Percentiles rank a stretch among this genome's conserved stretches.
Conservation (phyloP, 2,329 filamentous ascomycete genomes). For the Sphaerulina musiva region DNA sequence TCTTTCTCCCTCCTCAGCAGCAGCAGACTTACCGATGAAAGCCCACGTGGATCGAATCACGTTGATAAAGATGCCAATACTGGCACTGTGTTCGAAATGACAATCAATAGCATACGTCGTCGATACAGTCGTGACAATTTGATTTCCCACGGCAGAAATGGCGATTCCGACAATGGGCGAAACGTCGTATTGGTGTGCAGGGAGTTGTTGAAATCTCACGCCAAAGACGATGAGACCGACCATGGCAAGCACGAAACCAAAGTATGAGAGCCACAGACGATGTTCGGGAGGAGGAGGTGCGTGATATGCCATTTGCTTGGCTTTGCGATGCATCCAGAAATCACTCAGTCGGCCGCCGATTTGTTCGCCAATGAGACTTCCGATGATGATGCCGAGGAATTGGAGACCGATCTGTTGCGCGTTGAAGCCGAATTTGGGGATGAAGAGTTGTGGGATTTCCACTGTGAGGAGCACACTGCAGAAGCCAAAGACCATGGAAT, state of each 20-base stretch:
- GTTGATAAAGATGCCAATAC: conserved; percentile 54
- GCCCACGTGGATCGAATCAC: conserved; percentile 51
- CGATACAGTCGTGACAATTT: conserved; percentile 55
- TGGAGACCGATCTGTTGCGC: conserved; percentile 54
- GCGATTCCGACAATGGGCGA: conserved; percentile 47
- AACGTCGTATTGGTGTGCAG: conserved; percentile 47
- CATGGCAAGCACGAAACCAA: conserved; percentile 47
- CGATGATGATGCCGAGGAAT: conserved; percentile 52
- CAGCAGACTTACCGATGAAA: not conserved
- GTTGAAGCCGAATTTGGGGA: conserved; percentile 51
- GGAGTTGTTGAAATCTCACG: conserved; percentile 45
- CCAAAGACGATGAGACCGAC: conserved; percentile 51
- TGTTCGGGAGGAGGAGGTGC: conserved; percentile 46
- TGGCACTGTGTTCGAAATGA: conserved; percentile 47
- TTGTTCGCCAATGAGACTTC: conserved; percentile 53
- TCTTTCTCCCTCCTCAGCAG: too few relatives aligned
- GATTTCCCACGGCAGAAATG: conserved; percentile 49
- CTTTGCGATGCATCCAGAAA: conserved; percentile 45
- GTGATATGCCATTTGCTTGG: conserved; percentile 30
- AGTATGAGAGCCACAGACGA: conserved; percentile 53
- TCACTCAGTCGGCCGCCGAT: conserved; percentile 51
- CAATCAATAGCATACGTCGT: conserved; percentile 57
- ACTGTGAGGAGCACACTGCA: conserved; percentile 49
- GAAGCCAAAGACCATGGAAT: conserved; percentile 54
- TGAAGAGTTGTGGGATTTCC: conserved; percentile 55